These are phyloP conservation scores for Cymbopogon flexuosus DNA, from an alignment of 202 grass and related monocot species.

Conservation along the genomic window DNA sequence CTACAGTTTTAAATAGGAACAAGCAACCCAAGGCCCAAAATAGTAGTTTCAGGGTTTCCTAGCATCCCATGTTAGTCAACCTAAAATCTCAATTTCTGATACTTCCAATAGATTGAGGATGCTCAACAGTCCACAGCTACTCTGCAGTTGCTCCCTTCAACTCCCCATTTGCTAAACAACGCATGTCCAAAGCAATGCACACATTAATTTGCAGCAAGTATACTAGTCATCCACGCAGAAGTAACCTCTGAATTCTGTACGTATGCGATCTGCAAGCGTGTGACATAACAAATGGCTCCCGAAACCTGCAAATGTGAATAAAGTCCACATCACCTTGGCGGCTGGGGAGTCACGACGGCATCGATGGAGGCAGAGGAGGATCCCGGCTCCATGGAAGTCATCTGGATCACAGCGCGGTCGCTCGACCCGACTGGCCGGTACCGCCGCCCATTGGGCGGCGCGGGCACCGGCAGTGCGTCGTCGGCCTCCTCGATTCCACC, in stretches of 20 bases:
- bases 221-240: neutral
- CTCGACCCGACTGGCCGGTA: conserved; percentile 61
- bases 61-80: neutral
- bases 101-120: neutral
- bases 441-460: conserved; percentile 46
- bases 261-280: neutral
- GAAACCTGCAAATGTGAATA: neutral
- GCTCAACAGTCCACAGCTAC: neutral
- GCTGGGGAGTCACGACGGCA: conserved; percentile 22
- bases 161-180: neutral
- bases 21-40: conserved; percentile 18
- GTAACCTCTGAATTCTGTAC: neutral
- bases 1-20: conserved; percentile 12
- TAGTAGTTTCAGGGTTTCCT: neutral
- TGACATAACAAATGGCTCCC: neutral
- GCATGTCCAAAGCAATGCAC: conserved; percentile 17
- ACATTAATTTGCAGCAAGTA: neutral
- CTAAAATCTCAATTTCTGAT: neutral
- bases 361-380: conserved; percentile 37
- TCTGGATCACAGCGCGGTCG: conserved; percentile 62
- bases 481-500: conserved; percentile 63
- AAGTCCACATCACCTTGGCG: conserved; percentile 38
- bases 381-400: conserved; percentile 60
- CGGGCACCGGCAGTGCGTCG: conserved; percentile 47
- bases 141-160: neutral